These are phyloP conservation scores for Malassezia psittaci DNA, from an alignment of 1,284 basidiomycete genomes.

Conservation along the genomic window DNA sequence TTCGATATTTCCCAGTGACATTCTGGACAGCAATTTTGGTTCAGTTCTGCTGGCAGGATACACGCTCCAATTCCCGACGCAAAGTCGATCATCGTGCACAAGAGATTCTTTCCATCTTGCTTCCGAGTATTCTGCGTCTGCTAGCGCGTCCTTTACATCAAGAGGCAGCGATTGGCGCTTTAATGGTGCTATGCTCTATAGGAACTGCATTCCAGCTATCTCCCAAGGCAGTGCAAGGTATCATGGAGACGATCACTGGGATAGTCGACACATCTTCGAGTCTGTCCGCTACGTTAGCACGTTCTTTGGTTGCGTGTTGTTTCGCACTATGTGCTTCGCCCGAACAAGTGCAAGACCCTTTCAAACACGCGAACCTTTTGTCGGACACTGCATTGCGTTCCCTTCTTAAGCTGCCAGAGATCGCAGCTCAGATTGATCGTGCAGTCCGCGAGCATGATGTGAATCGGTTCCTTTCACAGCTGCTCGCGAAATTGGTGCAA, in stretches of 20 bases:
- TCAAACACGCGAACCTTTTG: conserved; percentile 18
- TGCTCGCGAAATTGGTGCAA: conserved; percentile 21
- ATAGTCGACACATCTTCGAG: conserved; percentile 4
- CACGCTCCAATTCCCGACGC: conserved; percentile 23
- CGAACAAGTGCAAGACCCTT: conserved; percentile 14
- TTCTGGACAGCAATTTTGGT: conserved; percentile 76
- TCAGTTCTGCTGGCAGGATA: conserved; percentile 54
- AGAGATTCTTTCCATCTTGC: conserved; percentile 39
- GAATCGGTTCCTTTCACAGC: conserved; percentile 23
- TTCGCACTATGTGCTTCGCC: conserved; percentile 30
- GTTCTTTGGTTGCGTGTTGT: conserved; percentile 26
- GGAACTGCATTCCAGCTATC: conserved; percentile 33
- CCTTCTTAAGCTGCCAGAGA: conserved; percentile 19
- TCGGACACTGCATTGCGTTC: conserved; percentile 21
- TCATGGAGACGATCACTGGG: conserved; percentile 22
- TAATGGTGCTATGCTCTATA: conserved; percentile 36
- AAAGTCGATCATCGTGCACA: conserved; percentile 28
- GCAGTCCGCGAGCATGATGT: conserved; percentile 23
- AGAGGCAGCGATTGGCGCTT: conserved; percentile 31
- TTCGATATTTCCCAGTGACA: conserved; percentile 64
- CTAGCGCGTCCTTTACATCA: conserved; percentile 20
- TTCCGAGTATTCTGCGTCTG: conserved; percentile 42
- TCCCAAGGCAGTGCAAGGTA: conserved; percentile 26
- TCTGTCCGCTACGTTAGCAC: conserved; percentile 16
- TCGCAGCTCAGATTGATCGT: conserved; percentile 11